Evolutionary conservation across 1,284 basidiomycete genomes (phyloP), one percentile per base, ranked within the genome.

Genomic region (Austropuccinia psidii): DNA sequence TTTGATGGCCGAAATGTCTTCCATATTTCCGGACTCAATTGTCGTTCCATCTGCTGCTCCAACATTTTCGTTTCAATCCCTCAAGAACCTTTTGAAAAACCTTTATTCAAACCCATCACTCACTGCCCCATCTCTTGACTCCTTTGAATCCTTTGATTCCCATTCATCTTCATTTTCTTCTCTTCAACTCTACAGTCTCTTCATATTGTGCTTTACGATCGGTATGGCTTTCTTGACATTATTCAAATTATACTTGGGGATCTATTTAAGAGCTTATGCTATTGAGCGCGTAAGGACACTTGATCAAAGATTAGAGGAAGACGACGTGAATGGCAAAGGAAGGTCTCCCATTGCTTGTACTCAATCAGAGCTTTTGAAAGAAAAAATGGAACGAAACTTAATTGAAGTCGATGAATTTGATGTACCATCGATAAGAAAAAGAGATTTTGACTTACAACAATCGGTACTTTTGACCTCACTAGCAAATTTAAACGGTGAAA

Each of bases 171-270:
- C 52, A 9, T 70, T 70, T 47, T 70, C 68, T 15, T 31, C n/a
- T 17, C 41, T 70, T 43, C 69, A 73, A 45, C 41, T 62, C 19
- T 39, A 61, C 33, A 47, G 55, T n/a, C 43, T 62, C 29, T 50
- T 73, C 33, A 21, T 52, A 19, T 45, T 62, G 24, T 62, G 57
- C 35, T 27, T 50, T 17, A 31, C 62, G 35, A 49, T 61, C 0
- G 69, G 45, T 15, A 27, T 62, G 37, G 52, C 33, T 35, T 49
- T 61, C 33, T 50, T 73, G 47, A 61, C 49, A 11, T 27, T 62
- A n/a, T 37, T 62, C 15, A 73, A 73, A 31, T 21, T 73, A 24
- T 73, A 60, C 13, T 27, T 73, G 11, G 69, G 69, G 5, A 73
- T 73, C 24, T 60, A 45, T 31, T 50, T 73, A 37, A 39, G 69